Base-by-base conservation (phyloP, 441 rosid genomes). In the Adansonia rubrostipa region DNA sequence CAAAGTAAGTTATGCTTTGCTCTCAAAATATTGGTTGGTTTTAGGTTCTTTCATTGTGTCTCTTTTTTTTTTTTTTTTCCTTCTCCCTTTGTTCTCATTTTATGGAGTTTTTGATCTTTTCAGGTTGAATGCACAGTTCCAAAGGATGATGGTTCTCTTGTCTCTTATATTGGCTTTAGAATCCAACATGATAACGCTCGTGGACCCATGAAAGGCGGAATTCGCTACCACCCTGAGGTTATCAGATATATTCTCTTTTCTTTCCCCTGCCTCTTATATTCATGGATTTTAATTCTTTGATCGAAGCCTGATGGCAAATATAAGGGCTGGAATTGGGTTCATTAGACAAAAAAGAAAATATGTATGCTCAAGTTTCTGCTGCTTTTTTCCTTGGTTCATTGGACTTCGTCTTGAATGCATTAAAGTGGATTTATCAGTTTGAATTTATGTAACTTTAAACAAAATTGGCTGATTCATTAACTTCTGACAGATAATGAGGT, bases 131-230 rank as follows among this genome's bases (percentile, higher is more conserved):
- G 86, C 54, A 82, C 89, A 45, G 85, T 86, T 28, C 87, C 87
- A 10, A 82, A 78, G 64, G 89, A 86, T 77, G 89, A 84, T 76
- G 89, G 89, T 8, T 82, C 73, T n/a, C 78, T 84, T 65, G 83
- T 75, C 20, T 82, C 87, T n/a, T 86, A 77, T 78, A 83, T 84
- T 63, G 87, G 89, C 61, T 86, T 79, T 51, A 84, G 89, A 74
- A 77, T 83, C 66, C 89, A 86, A 22, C 89, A 86, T 84, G 87
- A 84, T 54, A 83, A 84, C 80, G 85, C 89, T 33, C 80, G 89
- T 64, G 89, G 89, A 0, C 86, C 87, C 17, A 86, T 86, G 86
- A 86, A 84, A 33, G 89, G 89, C 17, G 87, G 89, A 45, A 84
- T 84, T 57, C 80, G 87, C 75, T 84, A 86, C 74, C 89, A 86